Evolutionary conservation across 176 grass and related monocot genomes (phyloP).

Genomic region (Microstegium vimineum): DNA sequence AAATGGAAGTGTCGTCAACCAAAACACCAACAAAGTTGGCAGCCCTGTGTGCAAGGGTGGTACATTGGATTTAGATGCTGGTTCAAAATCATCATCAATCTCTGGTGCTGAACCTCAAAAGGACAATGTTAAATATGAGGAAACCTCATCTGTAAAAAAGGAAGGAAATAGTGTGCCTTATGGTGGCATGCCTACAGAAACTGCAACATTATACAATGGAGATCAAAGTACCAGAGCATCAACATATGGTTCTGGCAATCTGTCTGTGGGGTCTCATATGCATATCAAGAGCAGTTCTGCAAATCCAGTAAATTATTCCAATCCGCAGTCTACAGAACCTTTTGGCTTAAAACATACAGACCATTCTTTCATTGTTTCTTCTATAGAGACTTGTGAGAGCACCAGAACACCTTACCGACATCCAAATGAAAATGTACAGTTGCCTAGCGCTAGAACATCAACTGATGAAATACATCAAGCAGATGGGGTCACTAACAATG

Average conservation of each 20-base stretch:
- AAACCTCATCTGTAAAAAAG: neutral
- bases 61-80: conserved; percentile 1
- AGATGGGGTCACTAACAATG: neutral
- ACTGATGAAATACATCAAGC: conserved; percentile 1
- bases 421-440: neutral
- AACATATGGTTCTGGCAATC: neutral
- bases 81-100: conserved; percentile 23
- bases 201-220: neutral
- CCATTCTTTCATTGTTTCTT: neutral
- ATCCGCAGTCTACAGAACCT: neutral
- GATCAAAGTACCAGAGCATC: neutral
- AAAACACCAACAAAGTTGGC: conserved; percentile 6
- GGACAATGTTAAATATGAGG: conserved; percentile 8
- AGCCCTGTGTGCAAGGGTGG: neutral
- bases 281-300: neutral
- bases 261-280: neutral
- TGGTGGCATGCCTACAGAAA: conserved; percentile 1
- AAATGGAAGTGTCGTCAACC: conserved; percentile 33
- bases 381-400: neutral
- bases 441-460: neutral
- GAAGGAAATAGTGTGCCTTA: neutral
- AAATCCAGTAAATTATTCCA: conserved; percentile 12
- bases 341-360: neutral
- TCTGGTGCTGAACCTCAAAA: conserved; percentile 2
- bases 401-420: neutral